Evolutionary conservation across 2,329 filamentous ascomycete genomes (phyloP).

Genomic region (Penicillium corylophilum): DNA sequence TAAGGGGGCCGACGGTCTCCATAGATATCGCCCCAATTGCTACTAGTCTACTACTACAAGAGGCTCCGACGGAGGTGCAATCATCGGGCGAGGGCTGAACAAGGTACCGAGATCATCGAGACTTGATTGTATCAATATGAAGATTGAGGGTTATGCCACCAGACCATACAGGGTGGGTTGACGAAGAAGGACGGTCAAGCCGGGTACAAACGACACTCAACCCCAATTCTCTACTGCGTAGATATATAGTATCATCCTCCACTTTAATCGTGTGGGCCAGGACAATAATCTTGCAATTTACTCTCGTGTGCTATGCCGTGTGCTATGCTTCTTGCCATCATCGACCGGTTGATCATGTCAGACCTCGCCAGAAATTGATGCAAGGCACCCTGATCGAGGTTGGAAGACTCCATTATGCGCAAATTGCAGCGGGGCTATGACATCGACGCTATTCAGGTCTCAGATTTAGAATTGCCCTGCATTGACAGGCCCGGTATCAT

Average conservation of each 20-base stretch:
- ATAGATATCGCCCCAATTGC: too few relatives aligned
- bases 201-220: not conserved
- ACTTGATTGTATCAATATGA: not conserved
- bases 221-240: not conserved
- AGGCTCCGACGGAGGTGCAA: too few relatives aligned
- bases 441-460: not conserved
- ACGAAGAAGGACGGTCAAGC: not conserved
- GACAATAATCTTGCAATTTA: not conserved
- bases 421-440: slow-evolving; percentile 1
- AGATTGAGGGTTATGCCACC: not conserved
- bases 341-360: not conserved
- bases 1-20: too few relatives aligned
- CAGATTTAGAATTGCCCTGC: not conserved
- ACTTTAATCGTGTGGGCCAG: not conserved
- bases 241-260: not conserved
- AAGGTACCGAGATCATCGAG: not conserved
- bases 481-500: not conserved
- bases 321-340: not conserved
- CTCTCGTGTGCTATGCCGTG: too few relatives aligned
- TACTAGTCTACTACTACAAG: too few relatives aligned
- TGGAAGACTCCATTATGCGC: not conserved
- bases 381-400: not conserved
- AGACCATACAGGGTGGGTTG: not conserved
- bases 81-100: not conserved
- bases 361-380: not conserved